These are phyloP conservation scores for Penicillium cosmopolitanum DNA, from an alignment of 495 filamentous ascomycete genomes.

Conservation along the genomic window DNA sequence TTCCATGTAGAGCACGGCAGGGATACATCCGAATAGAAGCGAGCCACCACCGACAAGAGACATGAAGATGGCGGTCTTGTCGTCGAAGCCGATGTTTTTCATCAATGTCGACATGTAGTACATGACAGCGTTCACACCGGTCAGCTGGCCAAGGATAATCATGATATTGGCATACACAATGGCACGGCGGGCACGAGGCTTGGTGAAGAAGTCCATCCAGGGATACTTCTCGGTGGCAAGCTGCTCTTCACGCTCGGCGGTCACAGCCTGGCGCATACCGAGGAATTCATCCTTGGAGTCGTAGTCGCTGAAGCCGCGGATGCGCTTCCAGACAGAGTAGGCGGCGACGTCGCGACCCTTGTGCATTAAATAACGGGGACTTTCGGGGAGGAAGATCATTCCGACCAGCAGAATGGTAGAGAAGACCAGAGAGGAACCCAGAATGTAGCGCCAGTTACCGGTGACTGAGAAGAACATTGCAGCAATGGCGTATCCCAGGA, in stretches of 20 bases:
- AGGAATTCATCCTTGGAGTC: constrained; percentile 64
- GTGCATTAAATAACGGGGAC: constrained; percentile 61
- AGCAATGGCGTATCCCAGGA: constrained; percentile 63
- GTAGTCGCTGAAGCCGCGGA: constrained; percentile 52
- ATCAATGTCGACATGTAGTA: constrained; percentile 66
- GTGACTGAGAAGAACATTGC: constrained; percentile 62
- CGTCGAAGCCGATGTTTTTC: constrained; percentile 58
- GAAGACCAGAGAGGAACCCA: constrained; percentile 66
- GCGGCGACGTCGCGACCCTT: constrained; percentile 51
- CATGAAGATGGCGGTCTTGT: constrained; percentile 59
- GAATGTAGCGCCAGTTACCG: constrained; percentile 67
- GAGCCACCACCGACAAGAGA: constrained; percentile 64
- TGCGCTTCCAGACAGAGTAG: constrained; percentile 63
- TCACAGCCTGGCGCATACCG: constrained; percentile 60
- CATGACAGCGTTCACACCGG: constrained; percentile 64
- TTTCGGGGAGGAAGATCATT: constrained; percentile 64
- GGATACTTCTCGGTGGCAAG: constrained; percentile 45
- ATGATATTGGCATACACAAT: constrained; percentile 65
- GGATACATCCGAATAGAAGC: constrained; percentile 59
- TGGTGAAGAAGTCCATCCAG: constrained; percentile 67
- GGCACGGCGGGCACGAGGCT: constrained; percentile 59
- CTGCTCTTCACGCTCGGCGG: constrained; percentile 48
- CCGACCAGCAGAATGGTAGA: constrained; percentile 62
- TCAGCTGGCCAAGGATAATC: constrained; percentile 65
- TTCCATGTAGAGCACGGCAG: constrained; percentile 64